These are phyloP conservation scores for Penicillium fimorum DNA, from an alignment of 495 filamentous ascomycete genomes.

Conservation along the genomic window DNA sequence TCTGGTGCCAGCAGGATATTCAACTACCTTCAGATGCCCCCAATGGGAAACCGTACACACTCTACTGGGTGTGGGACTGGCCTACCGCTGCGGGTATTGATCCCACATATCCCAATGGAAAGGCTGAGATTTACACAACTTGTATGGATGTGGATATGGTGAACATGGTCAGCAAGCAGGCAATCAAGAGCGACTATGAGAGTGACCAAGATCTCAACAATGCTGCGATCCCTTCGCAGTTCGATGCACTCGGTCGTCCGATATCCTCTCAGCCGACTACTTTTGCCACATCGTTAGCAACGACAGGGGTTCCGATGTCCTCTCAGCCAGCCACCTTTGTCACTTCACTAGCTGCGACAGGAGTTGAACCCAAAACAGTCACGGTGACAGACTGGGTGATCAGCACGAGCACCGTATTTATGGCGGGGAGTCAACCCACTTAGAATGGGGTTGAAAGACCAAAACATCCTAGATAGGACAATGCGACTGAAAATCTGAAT, in stretches of 20 bases:
- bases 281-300: background rate
- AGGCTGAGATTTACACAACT: slow-evolving; percentile 73
- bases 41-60: slow-evolving; percentile 58
- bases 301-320: slow-evolving; percentile 3
- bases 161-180: slow-evolving; percentile 22
- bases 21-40: slow-evolving; percentile 58
- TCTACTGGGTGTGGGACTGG: slow-evolving; percentile 97
- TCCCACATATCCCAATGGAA: slow-evolving; percentile 49
- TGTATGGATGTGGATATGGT: slow-evolving; percentile 75
- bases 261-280: background rate
- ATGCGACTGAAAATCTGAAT: background rate
- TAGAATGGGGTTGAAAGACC: background rate
- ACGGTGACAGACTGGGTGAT: slow-evolving; percentile 9
- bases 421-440: slow-evolving; percentile 6
- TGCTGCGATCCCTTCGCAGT: slow-evolving; percentile 20
- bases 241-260: background rate
- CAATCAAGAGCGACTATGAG: slow-evolving; percentile 22
- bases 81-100: slow-evolving; percentile 52
- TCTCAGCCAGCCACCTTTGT: background rate
- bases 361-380: background rate
- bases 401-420: slow-evolving; percentile 3
- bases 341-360: background rate
- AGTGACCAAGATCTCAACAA: slow-evolving; percentile 37
- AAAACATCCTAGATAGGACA: background rate
- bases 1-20: slow-evolving; percentile 79